Evolutionary conservation across 2,329 filamentous ascomycete genomes (phyloP).

Genomic region (Dendrostoma leiphaemia): DNA sequence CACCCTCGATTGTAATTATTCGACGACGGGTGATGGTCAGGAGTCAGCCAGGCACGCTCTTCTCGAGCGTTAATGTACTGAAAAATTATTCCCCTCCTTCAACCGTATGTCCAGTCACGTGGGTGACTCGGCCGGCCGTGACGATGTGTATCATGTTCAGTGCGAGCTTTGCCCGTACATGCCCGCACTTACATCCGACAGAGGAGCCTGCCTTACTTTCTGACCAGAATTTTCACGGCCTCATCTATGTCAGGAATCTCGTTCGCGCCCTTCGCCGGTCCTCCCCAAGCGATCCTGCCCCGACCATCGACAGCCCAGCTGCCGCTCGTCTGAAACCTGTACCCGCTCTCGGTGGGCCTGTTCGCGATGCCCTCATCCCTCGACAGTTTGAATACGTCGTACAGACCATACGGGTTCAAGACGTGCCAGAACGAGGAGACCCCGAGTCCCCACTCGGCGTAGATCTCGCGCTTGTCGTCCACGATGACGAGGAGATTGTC

Average conservation of each 20-base stretch:
- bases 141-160: too few relatives aligned
- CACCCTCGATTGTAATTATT: too few relatives aligned
- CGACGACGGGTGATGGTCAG: too few relatives aligned
- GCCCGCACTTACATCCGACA: too few relatives aligned
- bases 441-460: constrained; percentile 66
- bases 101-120: too few relatives aligned
- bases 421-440: constrained; percentile 61
- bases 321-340: constrained; percentile 66
- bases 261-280: constrained; percentile 45
- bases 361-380: constrained; percentile 66
- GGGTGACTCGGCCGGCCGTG: too few relatives aligned
- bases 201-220: neutral
- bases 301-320: constrained; percentile 58
- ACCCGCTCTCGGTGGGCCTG: constrained; percentile 62
- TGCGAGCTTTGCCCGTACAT: too few relatives aligned
- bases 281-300: constrained; percentile 52
- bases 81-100: too few relatives aligned
- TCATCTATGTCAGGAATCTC: constrained; percentile 53
- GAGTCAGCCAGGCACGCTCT: too few relatives aligned
- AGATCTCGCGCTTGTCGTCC: constrained; percentile 58
- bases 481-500: constrained; percentile 59
- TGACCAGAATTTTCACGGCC: constrained; percentile 29
- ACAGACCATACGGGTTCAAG: constrained; percentile 56
- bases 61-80: too few relatives aligned
- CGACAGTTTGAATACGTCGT: constrained; percentile 53